A percentile compares a stretch with the other conserved stretches of the same genome.
phyloP scores from a whole-genome alignment of 2,329 filamentous ascomycete genomes.

The Periconia macrospinosa region DNA sequence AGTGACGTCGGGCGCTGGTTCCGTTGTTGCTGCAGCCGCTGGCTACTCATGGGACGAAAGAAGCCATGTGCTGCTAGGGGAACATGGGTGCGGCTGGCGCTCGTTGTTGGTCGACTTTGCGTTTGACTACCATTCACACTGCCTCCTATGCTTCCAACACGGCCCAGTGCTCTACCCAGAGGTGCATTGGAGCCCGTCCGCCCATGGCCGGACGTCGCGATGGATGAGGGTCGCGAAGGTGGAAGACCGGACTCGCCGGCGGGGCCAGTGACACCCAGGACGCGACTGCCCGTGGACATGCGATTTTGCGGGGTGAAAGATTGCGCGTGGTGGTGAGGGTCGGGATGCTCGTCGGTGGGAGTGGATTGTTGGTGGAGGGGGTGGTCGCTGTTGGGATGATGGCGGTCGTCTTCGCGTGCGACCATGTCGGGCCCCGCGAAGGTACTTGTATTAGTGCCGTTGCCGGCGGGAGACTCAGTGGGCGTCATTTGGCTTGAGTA shows the following conservation, averaged over 20 bases:
- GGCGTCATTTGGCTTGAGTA: conserved; percentile 16
- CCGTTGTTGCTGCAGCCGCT: conserved; percentile 88
- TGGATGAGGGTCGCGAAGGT: conserved; percentile 48
- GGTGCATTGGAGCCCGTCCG: conserved; percentile 58
- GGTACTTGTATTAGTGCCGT: conserved; percentile 10
- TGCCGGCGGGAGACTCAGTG: conserved; percentile 2
- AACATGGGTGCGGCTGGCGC: conserved; percentile 81
- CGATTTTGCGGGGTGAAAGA: conserved; percentile 27
- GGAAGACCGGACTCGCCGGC: conserved; percentile 52
- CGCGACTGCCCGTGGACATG: conserved; percentile 38
- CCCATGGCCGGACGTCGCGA: conserved; percentile 44
- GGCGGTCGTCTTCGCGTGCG: conserved; percentile 23
- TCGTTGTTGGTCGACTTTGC: conserved; percentile 59
- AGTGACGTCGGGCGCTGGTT: conserved; percentile 56
- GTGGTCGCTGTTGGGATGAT: conserved; percentile 59
- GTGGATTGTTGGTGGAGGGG: conserved; percentile 67
- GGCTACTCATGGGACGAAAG: conserved; percentile 95
- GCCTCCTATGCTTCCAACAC: conserved; percentile 25
- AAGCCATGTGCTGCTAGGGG: conserved; percentile 89
- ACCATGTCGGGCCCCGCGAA: conserved; percentile 20
- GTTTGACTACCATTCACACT: conserved; percentile 50
- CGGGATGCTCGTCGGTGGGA: conserved; percentile 56
- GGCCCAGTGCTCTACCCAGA: conserved; percentile 58
- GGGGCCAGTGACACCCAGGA: conserved; percentile 48
- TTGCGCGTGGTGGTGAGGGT: conserved; percentile 45